Conservation (phyloP, 257 asterid species). For the Haberlea rhodopensis region DNA sequence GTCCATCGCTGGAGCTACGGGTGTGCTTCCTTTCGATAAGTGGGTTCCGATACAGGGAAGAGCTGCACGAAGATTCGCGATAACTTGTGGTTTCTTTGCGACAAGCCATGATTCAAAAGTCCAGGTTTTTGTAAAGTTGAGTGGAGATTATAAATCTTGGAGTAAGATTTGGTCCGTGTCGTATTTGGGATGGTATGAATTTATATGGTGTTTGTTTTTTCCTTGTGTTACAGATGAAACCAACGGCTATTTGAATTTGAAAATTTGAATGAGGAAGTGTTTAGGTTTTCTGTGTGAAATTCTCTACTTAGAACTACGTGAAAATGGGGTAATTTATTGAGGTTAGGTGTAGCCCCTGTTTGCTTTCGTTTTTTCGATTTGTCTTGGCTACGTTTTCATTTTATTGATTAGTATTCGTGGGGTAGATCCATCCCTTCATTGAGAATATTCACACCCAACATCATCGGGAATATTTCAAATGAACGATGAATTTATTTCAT, state of each 20-base stretch:
- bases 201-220: slow-evolving; percentile 29
- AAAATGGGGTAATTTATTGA: neutral
- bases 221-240: slow-evolving; percentile 28
- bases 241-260: slow-evolving; percentile 78
- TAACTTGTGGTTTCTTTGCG: slow-evolving; percentile 48
- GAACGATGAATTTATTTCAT: too few species aligned
- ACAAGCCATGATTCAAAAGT: slow-evolving; percentile 38
- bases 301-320: neutral
- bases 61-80: slow-evolving; percentile 42
- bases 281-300: slow-evolving; percentile 12
- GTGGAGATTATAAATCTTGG: slow-evolving; percentile 9
- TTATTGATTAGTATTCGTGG: too few species aligned
- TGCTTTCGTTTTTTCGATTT: too few species aligned
- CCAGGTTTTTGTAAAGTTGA: neutral
- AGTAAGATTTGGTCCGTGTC: neutral
- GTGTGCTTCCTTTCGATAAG: slow-evolving; percentile 49
- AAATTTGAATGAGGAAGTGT: slow-evolving; percentile 43
- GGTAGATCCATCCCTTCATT: too few species aligned
- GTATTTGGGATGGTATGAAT: slow-evolving; percentile 24
- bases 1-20: slow-evolving; percentile 43
- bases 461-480: too few species aligned
- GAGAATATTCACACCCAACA: too few species aligned
- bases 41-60: slow-evolving; percentile 61
- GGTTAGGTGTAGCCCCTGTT: too few species aligned
- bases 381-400: too few species aligned